Evolutionary conservation across 208 protist species (phyloP), one percentile per base, ranked within the genome.

Genomic region (Balamuthia mandrillaris): DNA sequence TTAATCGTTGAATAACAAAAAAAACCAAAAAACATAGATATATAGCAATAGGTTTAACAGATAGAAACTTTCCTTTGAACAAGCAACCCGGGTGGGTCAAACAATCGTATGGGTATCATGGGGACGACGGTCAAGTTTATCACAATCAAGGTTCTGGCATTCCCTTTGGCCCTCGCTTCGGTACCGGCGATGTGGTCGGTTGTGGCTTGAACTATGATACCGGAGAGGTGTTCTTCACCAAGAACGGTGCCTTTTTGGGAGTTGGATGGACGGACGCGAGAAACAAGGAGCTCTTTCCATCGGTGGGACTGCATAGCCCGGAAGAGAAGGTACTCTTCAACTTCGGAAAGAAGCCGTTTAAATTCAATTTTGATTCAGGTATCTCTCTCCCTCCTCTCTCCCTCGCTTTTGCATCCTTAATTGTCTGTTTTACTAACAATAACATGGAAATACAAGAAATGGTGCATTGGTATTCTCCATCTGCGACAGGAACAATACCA

Each of bases 21-120:
- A 21, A 18, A 44, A 9, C 10, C 33, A 27, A 35, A 3, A 4
- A 3, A 16, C 18, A 72, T 33, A 81, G 72, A 24, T 81, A 83
- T 54, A 83, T 83, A 7, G 75, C 75, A 4, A 44, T 83, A 24
- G 75, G 75, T 1, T 54, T 83, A 24, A 66, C 75, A 1, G 75
- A 83, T 37, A 44, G 10, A 27, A 66, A 44, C 24, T 83, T 42
- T n/a, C 75, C 75, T 1, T 44, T 83, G 4, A 83, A 83, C 75
- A 83, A 83, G 56, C 75, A 83, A 39, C 75, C 75, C 1, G 75
- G 75, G 4, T 83, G 75, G 75, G 75, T 83, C 35, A 83, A 83
- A 21, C 16, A 83, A 35, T 68, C 54, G n/a, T 83, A 83, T 24
- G 75, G 54, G 41, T 68, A 68, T 47, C 75, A 83, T 31, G 75